Conservation (phyloP, 331 rosid species). For the Saraca asoca region DNA sequence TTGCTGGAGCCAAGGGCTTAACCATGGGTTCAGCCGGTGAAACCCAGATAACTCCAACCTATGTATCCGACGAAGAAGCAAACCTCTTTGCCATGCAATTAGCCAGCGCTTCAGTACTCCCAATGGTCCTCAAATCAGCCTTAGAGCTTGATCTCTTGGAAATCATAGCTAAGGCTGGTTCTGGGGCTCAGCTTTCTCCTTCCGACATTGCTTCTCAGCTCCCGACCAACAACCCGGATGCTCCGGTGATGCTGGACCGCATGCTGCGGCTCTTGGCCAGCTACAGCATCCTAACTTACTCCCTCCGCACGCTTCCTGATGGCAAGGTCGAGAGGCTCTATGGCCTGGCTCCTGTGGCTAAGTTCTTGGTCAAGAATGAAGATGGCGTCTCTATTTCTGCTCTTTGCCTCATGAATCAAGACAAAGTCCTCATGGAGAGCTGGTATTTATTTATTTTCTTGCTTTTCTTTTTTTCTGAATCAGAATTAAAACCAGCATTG, state of each 20-base stretch:
- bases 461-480: not conserved
- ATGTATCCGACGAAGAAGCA: constrained; percentile 77
- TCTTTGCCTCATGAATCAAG: constrained; percentile 88
- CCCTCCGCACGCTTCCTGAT: constrained; percentile 43
- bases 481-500: too few relatives aligned
- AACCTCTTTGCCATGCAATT: constrained; percentile 89
- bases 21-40: constrained; percentile 76
- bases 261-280: constrained; percentile 75
- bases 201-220: constrained; percentile 60
- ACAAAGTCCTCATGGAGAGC: constrained; percentile 89
- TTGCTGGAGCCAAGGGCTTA: too few relatives aligned
- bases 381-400: constrained; percentile 85
- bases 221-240: constrained; percentile 67
- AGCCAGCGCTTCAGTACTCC: constrained; percentile 81
- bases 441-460: constrained; percentile 53
- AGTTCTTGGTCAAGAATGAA: constrained; percentile 75
- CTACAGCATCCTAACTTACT: constrained; percentile 61
- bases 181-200: constrained; percentile 57
- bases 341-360: constrained; percentile 78
- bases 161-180: constrained; percentile 70
- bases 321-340: constrained; percentile 71
- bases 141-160: constrained; percentile 78
- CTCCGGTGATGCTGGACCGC: constrained; percentile 69
- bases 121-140: constrained; percentile 81
- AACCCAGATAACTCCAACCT: constrained; percentile 82